These are phyloP conservation scores for Chlorophyllum brunneum DNA, from an alignment of 768 basidiomycete species.

Conservation along the genomic window DNA sequence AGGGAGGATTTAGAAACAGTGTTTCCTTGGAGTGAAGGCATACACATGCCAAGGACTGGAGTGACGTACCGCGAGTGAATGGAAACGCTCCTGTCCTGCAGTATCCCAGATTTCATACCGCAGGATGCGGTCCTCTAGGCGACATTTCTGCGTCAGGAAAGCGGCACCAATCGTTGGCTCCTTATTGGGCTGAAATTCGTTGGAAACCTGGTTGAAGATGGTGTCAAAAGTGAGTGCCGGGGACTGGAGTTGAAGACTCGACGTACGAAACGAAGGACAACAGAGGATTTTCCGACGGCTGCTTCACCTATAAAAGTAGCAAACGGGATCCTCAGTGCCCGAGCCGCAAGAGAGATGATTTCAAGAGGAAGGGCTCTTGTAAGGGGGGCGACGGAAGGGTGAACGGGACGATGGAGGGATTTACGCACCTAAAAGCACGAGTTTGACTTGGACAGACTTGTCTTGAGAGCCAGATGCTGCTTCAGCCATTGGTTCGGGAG, in stretches of 20 bases:
- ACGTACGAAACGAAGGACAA: slow-evolving; percentile 92
- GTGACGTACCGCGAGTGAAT: slow-evolving; percentile 82
- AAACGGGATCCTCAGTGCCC: slow-evolving; percentile 15
- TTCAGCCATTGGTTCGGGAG: slow-evolving; percentile 57
- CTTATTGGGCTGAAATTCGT: slow-evolving; percentile 99
- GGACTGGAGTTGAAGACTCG: slow-evolving; percentile 12
- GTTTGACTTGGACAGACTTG: slow-evolving; percentile 96
- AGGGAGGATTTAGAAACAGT: slow-evolving; percentile 6
- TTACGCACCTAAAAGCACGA: slow-evolving; percentile 81
- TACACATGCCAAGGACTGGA: background rate
- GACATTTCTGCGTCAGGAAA: slow-evolving; percentile 93
- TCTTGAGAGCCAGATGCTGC: slow-evolving; percentile 70
- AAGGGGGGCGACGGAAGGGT: slow-evolving; percentile 2
- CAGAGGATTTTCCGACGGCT: slow-evolving; percentile 98
- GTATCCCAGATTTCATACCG: slow-evolving; percentile 99
- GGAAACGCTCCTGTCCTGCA: slow-evolving; percentile 94
- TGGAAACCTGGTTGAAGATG: slow-evolving; percentile 61
- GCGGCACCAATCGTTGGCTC: slow-evolving; percentile 98
- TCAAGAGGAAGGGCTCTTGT: slow-evolving; percentile 5
- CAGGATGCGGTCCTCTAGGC: slow-evolving; percentile 88
- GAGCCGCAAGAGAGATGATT: slow-evolving; percentile 7
- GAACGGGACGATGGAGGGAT: background rate
- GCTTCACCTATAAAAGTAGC: slow-evolving; percentile 84
- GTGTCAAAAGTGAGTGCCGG: slow-evolving; percentile 9
- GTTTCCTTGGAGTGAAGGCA: slow-evolving; percentile 3